Evolutionary conservation across 108 stramenopile species (phyloP).

Genomic region (Seminavis robusta): DNA sequence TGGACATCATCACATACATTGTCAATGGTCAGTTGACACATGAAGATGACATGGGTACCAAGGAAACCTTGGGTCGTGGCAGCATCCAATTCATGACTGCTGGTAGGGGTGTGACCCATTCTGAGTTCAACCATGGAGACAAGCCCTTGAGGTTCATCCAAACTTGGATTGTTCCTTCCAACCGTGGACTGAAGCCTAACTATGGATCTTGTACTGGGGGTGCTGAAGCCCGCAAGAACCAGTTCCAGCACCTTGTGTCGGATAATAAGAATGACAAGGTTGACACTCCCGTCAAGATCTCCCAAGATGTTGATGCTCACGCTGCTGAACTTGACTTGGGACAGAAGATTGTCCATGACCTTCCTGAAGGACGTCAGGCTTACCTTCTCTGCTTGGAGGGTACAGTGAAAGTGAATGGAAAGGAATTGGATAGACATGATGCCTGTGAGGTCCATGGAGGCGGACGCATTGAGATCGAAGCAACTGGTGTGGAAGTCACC

Average conservation of each 20-base stretch:
- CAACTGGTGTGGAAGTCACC: constrained; percentile 31
- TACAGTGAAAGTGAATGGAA: constrained; percentile 34
- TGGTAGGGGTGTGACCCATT: constrained; percentile 69
- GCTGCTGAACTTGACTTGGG: constrained; percentile 57
- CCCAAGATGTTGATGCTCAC: constrained; percentile 64
- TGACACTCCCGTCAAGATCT: constrained; percentile 55
- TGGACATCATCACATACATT: constrained; percentile 80
- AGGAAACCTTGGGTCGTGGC: constrained; percentile 67
- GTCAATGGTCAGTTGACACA: constrained; percentile 73
- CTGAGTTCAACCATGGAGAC: constrained; percentile 60
- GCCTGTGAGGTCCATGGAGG: constrained; percentile 41
- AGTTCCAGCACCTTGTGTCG: constrained; percentile 63
- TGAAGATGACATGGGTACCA: constrained; percentile 74
- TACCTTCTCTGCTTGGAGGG: constrained; percentile 80
- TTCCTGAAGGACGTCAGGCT: constrained; percentile 49
- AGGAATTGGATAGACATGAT: constrained; percentile 44
- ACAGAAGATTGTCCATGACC: constrained; percentile 17
- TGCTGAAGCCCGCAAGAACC: constrained; percentile 19
- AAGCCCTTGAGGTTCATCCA: constrained; percentile 78
- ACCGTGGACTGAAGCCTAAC: constrained; percentile 45
- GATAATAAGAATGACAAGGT: constrained; percentile 15
- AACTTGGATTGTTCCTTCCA: constrained; percentile 71
- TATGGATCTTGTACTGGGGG: constrained; percentile 53
- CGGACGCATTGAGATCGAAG: constrained; percentile 22
- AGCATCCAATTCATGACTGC: constrained; percentile 83